phyloP scores from a whole-genome alignment of 2,329 filamentous ascomycete genomes.

The Neurospora sp. region DNA sequence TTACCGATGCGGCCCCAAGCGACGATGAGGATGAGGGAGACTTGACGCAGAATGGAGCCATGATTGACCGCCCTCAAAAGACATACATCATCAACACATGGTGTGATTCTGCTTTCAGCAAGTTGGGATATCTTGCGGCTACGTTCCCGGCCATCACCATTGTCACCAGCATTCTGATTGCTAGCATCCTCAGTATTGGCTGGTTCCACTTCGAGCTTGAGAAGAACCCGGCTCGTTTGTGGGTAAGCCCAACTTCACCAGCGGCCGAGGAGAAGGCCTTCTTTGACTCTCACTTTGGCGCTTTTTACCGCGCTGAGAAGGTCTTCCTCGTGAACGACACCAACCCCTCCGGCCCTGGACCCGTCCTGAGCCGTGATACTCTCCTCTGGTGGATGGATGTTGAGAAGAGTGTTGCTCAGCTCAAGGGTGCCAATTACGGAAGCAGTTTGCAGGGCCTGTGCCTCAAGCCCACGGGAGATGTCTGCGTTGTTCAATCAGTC shows the following conservation, averaged over 20 bases:
- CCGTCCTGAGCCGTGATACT: slow-evolving; percentile 81
- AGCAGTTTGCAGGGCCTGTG: slow-evolving; percentile 75
- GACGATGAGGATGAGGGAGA: slow-evolving; percentile 94
- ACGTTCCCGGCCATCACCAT: slow-evolving; percentile 81
- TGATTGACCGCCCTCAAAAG: slow-evolving; percentile 68
- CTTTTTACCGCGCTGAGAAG: slow-evolving; percentile 92
- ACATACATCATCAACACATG: slow-evolving; percentile 77
- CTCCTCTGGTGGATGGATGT: slow-evolving; percentile 90
- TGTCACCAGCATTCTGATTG: slow-evolving; percentile 59
- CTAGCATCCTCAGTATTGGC: slow-evolving; percentile 71
- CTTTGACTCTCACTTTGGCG: slow-evolving; percentile 87
- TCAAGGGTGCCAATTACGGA: slow-evolving; percentile 60
- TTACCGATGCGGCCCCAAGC: slow-evolving; percentile 74
- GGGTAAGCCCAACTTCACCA: slow-evolving; percentile 90
- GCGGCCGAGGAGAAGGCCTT: slow-evolving; percentile 90
- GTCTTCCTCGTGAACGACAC: slow-evolving; percentile 89
- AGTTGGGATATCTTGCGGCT: slow-evolving; percentile 70
- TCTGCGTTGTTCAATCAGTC: slow-evolving; percentile 89
- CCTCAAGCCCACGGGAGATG: slow-evolving; percentile 83
- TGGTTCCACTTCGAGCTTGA: slow-evolving; percentile 88
- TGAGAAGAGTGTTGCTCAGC: slow-evolving; percentile 62
- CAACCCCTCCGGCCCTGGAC: slow-evolving; percentile 48
- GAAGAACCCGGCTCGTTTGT: slow-evolving; percentile 78
- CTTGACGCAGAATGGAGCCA: slow-evolving; percentile 62
- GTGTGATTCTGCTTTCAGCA: slow-evolving; percentile 71